A percentile compares a stretch with the other conserved stretches of the same genome.
Evolutionary conservation across 495 filamentous ascomycete genomes (phyloP).

Genomic region (Podospora pseudoanserina): DNA sequence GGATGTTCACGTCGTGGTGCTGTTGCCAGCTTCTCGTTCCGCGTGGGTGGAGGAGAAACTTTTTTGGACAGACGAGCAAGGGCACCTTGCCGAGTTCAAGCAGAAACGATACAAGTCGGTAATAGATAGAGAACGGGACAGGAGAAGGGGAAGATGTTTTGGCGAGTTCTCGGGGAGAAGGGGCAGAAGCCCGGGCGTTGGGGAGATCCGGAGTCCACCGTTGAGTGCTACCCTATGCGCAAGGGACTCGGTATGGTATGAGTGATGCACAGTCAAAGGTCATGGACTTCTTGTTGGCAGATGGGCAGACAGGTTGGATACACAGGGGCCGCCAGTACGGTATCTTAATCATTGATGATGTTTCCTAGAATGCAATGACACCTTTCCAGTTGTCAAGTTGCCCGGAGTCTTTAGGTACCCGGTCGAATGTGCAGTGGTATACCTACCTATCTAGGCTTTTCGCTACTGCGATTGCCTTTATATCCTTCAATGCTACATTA

Average conservation of each 20-base stretch:
- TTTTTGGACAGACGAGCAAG: slow-evolving; percentile 19
- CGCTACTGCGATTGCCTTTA: no score
- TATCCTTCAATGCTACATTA: no score
- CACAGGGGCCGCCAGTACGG: no score
- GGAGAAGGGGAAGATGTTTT: background rate
- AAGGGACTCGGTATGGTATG: background rate
- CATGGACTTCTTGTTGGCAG: background rate
- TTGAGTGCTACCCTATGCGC: background rate
- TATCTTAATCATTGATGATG: no score
- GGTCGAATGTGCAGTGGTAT: no score
- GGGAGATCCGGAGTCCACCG: background rate
- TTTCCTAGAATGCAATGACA: no score
- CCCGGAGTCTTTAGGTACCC: no score
- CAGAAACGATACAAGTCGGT: slow-evolving; percentile 13
- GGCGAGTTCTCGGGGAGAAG: background rate
- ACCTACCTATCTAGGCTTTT: no score
- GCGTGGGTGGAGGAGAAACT: slow-evolving; percentile 18
- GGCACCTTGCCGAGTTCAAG: slow-evolving; percentile 9
- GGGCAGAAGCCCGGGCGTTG: background rate
- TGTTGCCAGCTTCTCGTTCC: slow-evolving; percentile 4
- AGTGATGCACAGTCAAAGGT: background rate
- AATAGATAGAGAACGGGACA: slow-evolving; percentile 1
- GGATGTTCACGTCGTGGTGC: slow-evolving; percentile 14
- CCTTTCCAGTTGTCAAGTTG: no score
- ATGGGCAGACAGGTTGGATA: background rate